These are phyloP conservation scores for Moesziomyces sp. DNA, from an alignment of 1,284 basidiomycete genomes.

Conservation along the genomic window DNA sequence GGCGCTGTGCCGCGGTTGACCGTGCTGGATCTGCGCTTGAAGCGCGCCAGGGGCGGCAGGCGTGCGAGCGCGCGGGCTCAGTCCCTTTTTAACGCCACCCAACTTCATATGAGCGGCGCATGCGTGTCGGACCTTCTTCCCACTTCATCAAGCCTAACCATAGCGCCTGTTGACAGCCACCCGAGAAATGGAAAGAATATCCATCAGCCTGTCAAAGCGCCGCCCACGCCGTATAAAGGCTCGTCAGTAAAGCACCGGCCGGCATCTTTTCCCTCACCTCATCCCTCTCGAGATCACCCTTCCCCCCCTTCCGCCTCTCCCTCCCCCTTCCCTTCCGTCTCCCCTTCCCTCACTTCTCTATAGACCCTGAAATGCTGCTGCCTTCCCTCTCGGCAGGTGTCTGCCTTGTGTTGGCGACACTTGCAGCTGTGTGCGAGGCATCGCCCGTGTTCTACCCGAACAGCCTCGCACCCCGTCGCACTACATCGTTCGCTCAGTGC, in stretches of 20 bases:
- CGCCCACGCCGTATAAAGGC: not conserved
- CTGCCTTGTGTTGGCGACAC: slow-evolving; percentile 4
- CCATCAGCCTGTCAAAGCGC: too few species aligned
- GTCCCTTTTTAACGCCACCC: not conserved
- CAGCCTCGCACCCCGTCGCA: not conserved
- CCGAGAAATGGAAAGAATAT: too few species aligned
- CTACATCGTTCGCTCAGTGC: slow-evolving; percentile 1
- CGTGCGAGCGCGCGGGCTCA: not conserved
- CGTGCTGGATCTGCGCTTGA: too few species aligned
- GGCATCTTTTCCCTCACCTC: not conserved
- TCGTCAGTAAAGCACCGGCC: not conserved
- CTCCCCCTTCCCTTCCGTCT: not conserved
- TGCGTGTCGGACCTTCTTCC: not conserved
- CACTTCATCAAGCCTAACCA: too few species aligned
- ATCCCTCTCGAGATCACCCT: not conserved
- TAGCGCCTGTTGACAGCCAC: too few species aligned
- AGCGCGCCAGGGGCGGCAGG: too few species aligned
- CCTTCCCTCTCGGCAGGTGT: not conserved
- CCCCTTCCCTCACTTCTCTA: not conserved
- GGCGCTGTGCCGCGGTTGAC: too few species aligned
- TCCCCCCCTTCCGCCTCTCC: not conserved
- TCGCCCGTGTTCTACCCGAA: not conserved
- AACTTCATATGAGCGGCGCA: not conserved
- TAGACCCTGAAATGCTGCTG: not conserved
- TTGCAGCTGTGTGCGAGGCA: not conserved